These are phyloP conservation scores for Clonostachys byssicola DNA, from an alignment of 2,329 filamentous ascomycete genomes.

Conservation along the genomic window DNA sequence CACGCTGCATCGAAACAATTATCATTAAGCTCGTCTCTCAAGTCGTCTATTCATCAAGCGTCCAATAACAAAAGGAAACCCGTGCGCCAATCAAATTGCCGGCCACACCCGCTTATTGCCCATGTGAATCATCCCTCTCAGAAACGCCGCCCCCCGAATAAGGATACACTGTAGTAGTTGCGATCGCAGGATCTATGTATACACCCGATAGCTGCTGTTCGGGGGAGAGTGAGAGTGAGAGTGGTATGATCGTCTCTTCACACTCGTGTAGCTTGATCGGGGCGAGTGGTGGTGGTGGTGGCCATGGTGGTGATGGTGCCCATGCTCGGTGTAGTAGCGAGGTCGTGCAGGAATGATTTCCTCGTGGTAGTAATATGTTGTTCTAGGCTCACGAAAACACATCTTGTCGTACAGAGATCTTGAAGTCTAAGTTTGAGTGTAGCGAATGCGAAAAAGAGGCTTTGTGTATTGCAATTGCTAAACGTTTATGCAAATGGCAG, in stretches of 20 bases:
- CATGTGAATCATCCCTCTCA: too few species aligned
- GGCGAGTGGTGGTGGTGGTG: constrained; percentile 29
- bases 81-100: too few species aligned
- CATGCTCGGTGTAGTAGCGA: constrained; percentile 22
- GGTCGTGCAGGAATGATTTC: constrained; percentile 44
- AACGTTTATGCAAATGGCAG: constrained; percentile 4
- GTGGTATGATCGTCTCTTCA: constrained; percentile 27
- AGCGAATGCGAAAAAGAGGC: too few species aligned
- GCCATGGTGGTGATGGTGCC: constrained; percentile 24
- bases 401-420: constrained; percentile 24
- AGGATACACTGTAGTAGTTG: not conserved
- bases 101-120: too few species aligned
- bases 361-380: constrained; percentile 52
- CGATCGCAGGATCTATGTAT: not conserved
- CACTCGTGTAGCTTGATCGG: constrained; percentile 35
- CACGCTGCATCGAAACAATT: too few species aligned
- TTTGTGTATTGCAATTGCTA: not conserved
- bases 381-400: constrained; percentile 44
- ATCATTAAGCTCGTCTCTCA: too few species aligned
- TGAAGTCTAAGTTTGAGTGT: too few species aligned
- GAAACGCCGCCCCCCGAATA: too few species aligned
- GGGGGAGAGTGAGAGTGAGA: constrained; percentile 7
- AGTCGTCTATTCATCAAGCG: too few species aligned
- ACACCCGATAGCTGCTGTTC: not conserved
- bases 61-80: too few species aligned